A percentile compares a stretch with the other conserved stretches of the same genome.
phyloP scores from a whole-genome alignment of 306 rosid species.

The Quercus wislizeni region DNA sequence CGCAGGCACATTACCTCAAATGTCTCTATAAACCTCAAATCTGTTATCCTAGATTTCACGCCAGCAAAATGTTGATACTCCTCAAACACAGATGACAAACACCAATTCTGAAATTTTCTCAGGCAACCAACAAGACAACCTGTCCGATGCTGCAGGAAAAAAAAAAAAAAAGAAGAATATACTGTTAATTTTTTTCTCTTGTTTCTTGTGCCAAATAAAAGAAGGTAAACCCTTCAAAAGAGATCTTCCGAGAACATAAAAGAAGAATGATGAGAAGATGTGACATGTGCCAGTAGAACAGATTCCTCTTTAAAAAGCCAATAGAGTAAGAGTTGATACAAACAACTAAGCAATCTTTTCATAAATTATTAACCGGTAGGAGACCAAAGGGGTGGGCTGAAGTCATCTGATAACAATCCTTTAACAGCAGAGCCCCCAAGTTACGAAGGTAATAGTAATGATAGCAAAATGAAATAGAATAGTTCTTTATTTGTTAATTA shows the following conservation, averaged over 20 bases:
- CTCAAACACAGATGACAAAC: constrained; percentile 75
- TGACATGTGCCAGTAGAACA: background rate
- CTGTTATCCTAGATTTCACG: constrained; percentile 60
- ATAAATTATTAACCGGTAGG: background rate
- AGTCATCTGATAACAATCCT: no score
- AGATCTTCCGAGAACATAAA: background rate
- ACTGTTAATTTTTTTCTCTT: background rate
- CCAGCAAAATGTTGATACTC: constrained; percentile 85
- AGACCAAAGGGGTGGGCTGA: background rate
- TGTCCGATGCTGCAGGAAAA: constrained; percentile 74
- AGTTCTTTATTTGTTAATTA: background rate
- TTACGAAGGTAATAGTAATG: background rate
- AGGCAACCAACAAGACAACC: constrained; percentile 94
- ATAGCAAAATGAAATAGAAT: background rate
- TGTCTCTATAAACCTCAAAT: constrained; percentile 64
- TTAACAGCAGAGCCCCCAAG: no score
- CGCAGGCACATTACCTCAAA: constrained; percentile 59
- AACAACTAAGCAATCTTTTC: background rate
- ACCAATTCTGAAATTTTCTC: constrained; percentile 92
- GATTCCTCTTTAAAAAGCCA: background rate
- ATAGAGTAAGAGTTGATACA: background rate
- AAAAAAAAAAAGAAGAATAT: background rate
- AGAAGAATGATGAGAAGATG: background rate
- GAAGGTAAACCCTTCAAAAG: background rate
- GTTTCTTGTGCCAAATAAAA: background rate